Conservation (phyloP, 208 protist species). For the Herpetomonas muscarum region DNA sequence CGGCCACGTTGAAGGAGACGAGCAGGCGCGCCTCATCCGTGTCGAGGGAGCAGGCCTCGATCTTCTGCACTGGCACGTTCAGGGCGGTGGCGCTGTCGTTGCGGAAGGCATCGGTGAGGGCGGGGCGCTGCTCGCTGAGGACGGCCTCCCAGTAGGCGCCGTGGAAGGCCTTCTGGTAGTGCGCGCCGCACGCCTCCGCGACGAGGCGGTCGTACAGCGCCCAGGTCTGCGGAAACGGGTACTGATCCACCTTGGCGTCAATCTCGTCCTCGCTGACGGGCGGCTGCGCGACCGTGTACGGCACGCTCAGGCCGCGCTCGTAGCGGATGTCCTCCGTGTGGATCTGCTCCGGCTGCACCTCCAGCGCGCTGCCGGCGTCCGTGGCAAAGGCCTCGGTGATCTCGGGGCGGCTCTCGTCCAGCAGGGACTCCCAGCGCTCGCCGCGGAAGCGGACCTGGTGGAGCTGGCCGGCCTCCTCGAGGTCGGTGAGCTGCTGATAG, state of each 20-base stretch:
- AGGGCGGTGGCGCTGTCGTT: constrained; percentile 38
- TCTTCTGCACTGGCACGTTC: constrained; percentile 10
- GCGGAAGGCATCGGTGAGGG: constrained; percentile 46
- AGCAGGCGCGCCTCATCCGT: constrained; percentile 36
- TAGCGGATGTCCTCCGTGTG: constrained; percentile 28
- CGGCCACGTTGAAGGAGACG: constrained; percentile 38
- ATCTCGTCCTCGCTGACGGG: constrained; percentile 32
- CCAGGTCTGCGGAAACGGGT: constrained; percentile 50
- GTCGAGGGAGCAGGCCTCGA: constrained; percentile 33
- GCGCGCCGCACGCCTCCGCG: constrained; percentile 24
- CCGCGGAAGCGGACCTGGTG: constrained; percentile 46
- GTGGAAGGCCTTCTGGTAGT: constrained; percentile 42
- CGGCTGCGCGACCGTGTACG: constrained; percentile 30
- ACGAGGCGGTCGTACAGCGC: constrained; percentile 41
- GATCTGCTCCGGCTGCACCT: constrained; percentile 25
- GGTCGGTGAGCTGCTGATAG: constrained; percentile 35
- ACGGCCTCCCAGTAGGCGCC: constrained; percentile 48
- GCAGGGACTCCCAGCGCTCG: constrained; percentile 34
- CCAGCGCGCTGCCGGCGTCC: constrained; percentile 39
- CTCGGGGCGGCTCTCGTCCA: constrained; percentile 18
- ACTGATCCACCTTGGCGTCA: constrained; percentile 31
- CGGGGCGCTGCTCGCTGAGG: constrained; percentile 21
- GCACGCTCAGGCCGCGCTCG: constrained; percentile 41
- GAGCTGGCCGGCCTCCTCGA: constrained; percentile 20
- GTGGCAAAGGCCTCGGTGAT: constrained; percentile 29